Evolutionary conservation across 2,329 filamentous ascomycete genomes (phyloP).

Genomic region (Alternaria triticimaculans): DNA sequence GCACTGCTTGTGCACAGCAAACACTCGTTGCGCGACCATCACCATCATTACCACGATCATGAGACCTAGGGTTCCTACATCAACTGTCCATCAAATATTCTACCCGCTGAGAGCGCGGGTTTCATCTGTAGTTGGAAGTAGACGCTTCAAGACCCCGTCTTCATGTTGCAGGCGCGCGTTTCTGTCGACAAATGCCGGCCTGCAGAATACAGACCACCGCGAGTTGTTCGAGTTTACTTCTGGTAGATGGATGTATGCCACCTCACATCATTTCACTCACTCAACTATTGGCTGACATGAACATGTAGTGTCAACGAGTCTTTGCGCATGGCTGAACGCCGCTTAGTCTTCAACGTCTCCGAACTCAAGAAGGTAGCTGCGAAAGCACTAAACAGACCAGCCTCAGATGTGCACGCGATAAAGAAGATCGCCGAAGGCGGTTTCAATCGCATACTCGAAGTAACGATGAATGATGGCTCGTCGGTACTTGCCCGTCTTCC

Average conservation of each 20-base stretch:
- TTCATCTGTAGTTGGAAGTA: neutral
- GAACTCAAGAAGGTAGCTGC: constrained; percentile 30
- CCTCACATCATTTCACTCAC: neutral
- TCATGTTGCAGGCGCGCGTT: neutral
- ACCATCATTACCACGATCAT: neutral
- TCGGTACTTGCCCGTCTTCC: constrained; percentile 43
- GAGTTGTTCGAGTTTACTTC: constrained; percentile 37
- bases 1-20: neutral
- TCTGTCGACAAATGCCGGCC: neutral
- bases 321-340: constrained; percentile 25
- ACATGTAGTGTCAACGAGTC: constrained; percentile 28
- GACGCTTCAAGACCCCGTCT: neutral
- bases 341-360: constrained; percentile 26
- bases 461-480: constrained; percentile 34
- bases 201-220: neutral
- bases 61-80: neutral
- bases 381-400: constrained; percentile 19
- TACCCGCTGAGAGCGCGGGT: fast-evolving
- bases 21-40: neutral
- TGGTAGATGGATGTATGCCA: constrained; percentile 36
- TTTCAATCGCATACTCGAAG: constrained; percentile 46
- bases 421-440: constrained; percentile 47
- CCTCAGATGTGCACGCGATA: constrained; percentile 29
- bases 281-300: neutral
- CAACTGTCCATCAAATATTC: neutral